Percentiles rank a stretch among this genome's conserved stretches.
phyloP scores from a whole-genome alignment of 352 stramenopile species.

The Aphanomyces cochlioides region DNA sequence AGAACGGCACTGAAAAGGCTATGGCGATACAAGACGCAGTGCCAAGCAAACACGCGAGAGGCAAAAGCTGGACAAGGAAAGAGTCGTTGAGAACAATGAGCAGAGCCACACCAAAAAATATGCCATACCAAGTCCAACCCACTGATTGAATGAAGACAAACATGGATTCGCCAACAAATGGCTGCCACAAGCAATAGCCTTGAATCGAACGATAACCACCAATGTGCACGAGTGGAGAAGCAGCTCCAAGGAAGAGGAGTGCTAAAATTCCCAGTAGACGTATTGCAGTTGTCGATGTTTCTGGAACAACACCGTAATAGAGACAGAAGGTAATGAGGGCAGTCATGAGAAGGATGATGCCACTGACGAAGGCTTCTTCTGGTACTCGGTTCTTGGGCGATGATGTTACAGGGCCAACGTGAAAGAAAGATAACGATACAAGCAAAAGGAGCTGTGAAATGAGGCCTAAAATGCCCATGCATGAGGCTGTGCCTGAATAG shows the following conservation, averaged over 20 bases:
- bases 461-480: constrained; percentile 44
- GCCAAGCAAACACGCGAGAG: constrained; percentile 41
- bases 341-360: constrained; percentile 13
- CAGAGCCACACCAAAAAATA: constrained; percentile 43
- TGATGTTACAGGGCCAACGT: background rate
- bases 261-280: constrained; percentile 41
- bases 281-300: constrained; percentile 36
- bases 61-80: constrained; percentile 34
- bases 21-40: constrained; percentile 37
- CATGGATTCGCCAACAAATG: constrained; percentile 51
- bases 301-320: constrained; percentile 30
- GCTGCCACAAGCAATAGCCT: constrained; percentile 47
- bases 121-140: constrained; percentile 56
- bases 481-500: constrained; percentile 10
- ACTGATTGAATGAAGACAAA: constrained; percentile 59
- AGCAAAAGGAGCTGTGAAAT: constrained; percentile 52
- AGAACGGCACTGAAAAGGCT: constrained; percentile 40
- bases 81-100: constrained; percentile 44
- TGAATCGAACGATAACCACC: constrained; percentile 37
- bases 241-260: constrained; percentile 39
- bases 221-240: constrained; percentile 42
- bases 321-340: constrained; percentile 2
- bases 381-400: constrained; percentile 15
- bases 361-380: constrained; percentile 36
- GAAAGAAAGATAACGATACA: constrained; percentile 49